Percentiles rank a stretch among this genome's conserved stretches.
phyloP scores from a whole-genome alignment of 257 asterid genomes.

The Solanum chmielewskii region DNA sequence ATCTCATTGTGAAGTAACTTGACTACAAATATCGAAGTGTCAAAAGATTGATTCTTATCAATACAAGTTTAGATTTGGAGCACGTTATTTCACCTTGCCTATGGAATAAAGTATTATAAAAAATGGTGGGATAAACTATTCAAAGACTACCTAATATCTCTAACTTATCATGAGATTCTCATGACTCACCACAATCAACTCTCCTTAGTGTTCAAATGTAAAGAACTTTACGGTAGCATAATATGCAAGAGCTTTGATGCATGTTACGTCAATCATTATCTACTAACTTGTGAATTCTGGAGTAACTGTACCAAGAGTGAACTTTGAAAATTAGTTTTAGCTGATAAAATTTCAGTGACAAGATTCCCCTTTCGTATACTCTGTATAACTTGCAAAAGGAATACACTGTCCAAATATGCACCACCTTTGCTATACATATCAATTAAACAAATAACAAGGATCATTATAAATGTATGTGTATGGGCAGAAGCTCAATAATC shows the following conservation, averaged over 20 bases:
- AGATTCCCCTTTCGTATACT: background rate
- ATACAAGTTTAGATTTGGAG: background rate
- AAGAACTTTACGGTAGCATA: no score
- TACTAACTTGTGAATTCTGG: no score
- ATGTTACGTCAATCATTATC: no score
- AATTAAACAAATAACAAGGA: background rate
- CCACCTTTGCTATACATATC: background rate
- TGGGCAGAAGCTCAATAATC: background rate
- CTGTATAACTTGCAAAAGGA: background rate
- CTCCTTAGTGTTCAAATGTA: background rate
- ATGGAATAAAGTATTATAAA: background rate
- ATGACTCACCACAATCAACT: no score
- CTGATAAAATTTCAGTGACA: background rate
- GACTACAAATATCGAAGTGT: background rate
- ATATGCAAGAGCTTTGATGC: no score
- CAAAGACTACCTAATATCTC: background rate
- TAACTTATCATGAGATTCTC: no score
- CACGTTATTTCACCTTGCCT: background rate
- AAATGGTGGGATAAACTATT: background rate
- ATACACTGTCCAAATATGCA: background rate
- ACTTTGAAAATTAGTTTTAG: background rate
- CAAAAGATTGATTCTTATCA: background rate
- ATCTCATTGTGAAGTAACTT: background rate
- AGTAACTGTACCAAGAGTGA: no score
- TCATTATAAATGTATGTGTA: background rate